Evolutionary conservation across 2,329 filamentous ascomycete species (phyloP), one percentile per base, ranked within the genome.

Genomic region (Cephalotrichum gorgonifer): DNA sequence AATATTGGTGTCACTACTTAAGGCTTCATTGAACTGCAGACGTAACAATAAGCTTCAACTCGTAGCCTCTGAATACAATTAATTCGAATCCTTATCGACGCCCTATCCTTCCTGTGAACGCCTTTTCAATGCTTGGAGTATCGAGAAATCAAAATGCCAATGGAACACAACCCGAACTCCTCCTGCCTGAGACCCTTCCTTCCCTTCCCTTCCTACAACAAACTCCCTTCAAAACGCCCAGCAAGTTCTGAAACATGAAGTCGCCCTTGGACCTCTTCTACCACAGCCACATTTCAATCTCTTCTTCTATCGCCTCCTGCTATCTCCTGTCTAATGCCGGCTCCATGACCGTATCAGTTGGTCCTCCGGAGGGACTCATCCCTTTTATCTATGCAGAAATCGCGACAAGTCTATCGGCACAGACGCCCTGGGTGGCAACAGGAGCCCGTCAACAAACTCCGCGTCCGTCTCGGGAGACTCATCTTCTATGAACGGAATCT

Each of bases 381-480:
- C 2, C 17, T 5, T 7, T 39, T 11, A 39, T 39, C 35, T 39
- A 39, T 39, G 78, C 50, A 70, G 56, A 58, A 76, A 79, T 27
- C 64, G 68, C 6, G 75, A 72, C 44, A 79, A 60, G 51, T 78
- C 62, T 23, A 49, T n/a, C 30, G 39, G 14, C 14, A 38, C 41
- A 30, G 22, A 28, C 22, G 39, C 26, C 43, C 43, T 49, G 4
- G 39, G 15, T 12, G n/a, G n/a, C n/a, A n/a, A n/a, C n/a, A n/a
- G n/a, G n/a, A 8, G 28, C n/a, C 15, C 41, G 22, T 22, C 17
- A 9, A 22, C 30, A n/a, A 25, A 8, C 3, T 41, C 47, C n/a
- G 15, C 41, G 23, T 52, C 53, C 26, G 22, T 28, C 5, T 43
- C 48, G 11, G 53, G 48, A 17, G n/a, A n/a, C n/a, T 44, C 48